Conservation (phyloP, 1,139 yeast genomes). For the Scheffersomyces illinoinensis region DNA sequence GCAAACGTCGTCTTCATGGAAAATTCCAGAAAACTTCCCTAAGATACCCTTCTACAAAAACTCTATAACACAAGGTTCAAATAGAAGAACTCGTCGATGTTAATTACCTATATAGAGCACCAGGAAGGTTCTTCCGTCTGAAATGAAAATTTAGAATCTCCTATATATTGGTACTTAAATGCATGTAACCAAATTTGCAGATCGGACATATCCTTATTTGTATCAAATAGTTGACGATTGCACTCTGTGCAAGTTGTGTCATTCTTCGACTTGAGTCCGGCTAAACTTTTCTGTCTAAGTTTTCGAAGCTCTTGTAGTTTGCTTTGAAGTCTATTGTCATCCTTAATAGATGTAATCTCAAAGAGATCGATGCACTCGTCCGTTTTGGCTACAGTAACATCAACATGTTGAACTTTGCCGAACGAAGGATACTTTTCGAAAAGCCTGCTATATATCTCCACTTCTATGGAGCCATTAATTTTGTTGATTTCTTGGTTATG, state of each 20-base stretch:
- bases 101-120: constrained; percentile 21
- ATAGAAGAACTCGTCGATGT: background rate
- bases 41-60: constrained; percentile 22
- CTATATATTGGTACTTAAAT: constrained; percentile 37
- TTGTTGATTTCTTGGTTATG: constrained; percentile 15
- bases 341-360: constrained; percentile 14
- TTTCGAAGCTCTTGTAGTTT: constrained; percentile 6
- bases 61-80: background rate
- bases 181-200: constrained; percentile 62
- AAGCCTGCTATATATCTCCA: constrained; percentile 24
- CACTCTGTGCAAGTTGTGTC: constrained; percentile 46
- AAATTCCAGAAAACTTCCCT: constrained; percentile 15
- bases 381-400: constrained; percentile 8
- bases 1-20: background rate
- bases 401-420: constrained; percentile 6
- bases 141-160: constrained; percentile 24
- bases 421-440: constrained; percentile 18
- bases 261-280: constrained; percentile 17
- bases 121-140: constrained; percentile 41
- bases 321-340: constrained; percentile 10
- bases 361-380: constrained; percentile 17
- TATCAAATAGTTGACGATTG: constrained; percentile 33
- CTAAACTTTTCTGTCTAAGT: constrained; percentile 10
- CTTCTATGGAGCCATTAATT: constrained; percentile 28
- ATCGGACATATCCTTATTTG: constrained; percentile 37